Evolutionary conservation across 148 eudicot genomes (phyloP).

Genomic region (Vaccinium vitisidaea): DNA sequence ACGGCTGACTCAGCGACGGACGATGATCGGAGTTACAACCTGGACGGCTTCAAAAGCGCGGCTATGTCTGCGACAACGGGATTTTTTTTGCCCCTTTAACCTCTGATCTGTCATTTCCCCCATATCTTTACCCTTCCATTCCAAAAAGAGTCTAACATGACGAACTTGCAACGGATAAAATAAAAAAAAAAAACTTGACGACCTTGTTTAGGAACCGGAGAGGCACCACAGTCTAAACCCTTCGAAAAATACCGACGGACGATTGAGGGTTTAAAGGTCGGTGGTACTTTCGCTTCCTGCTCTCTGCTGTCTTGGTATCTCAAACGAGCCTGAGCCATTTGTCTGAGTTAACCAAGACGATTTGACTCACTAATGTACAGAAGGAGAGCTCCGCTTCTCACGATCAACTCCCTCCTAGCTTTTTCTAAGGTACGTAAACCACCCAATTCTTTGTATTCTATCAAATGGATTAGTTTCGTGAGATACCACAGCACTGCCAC

Average conservation of each 20-base stretch:
- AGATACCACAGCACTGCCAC: constrained; percentile 37
- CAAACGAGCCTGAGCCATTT: not conserved
- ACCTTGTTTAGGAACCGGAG: no score
- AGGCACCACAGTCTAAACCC: no score
- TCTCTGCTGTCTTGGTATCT: not conserved
- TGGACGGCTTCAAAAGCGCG: constrained; percentile 77
- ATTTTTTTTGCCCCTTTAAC: no score
- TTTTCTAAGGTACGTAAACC: constrained; percentile 34
- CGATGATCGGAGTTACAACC: constrained; percentile 86
- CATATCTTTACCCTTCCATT: no score
- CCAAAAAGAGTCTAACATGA: no score
- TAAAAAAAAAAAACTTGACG: no score
- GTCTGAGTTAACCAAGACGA: not conserved
- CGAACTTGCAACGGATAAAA: no score
- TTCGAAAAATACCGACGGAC: no score
- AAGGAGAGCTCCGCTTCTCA: constrained; percentile 34
- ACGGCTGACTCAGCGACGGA: constrained; percentile 87
- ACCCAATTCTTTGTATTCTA: constrained; percentile 3
- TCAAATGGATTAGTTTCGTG: constrained; percentile 17
- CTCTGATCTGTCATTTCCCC: no score
- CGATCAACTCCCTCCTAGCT: constrained; percentile 24
- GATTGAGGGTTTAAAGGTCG: no score
- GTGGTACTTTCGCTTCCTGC: no score
- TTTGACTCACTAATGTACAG: constrained; percentile 31
- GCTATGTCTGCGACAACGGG: constrained; percentile 43